phyloP scores from a whole-genome alignment of 257 asterid species.

The Paraleonurus japonicus region DNA sequence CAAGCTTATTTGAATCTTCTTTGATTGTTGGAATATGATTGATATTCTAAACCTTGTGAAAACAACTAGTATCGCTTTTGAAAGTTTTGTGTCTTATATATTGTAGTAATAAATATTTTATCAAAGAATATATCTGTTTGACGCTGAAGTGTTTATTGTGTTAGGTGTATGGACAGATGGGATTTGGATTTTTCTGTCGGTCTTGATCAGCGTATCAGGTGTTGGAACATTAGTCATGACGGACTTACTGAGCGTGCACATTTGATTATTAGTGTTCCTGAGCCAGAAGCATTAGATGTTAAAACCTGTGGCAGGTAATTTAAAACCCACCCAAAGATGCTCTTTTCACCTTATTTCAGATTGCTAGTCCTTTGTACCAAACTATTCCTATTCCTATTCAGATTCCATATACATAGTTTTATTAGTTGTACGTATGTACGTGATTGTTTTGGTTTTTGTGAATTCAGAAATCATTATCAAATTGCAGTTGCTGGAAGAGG shows the following conservation, averaged over 20 bases:
- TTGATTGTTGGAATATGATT: background rate
- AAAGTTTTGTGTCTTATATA: background rate
- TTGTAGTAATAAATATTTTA: background rate
- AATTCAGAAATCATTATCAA: slow-evolving; percentile 69
- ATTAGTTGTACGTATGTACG: background rate
- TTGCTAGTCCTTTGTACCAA: background rate
- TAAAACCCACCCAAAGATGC: too few species aligned
- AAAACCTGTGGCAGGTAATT: slow-evolving; percentile 55
- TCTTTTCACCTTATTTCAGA: background rate
- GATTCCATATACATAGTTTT: background rate
- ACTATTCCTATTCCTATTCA: background rate
- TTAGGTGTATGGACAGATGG: slow-evolving; percentile 95
- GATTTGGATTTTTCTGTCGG: slow-evolving; percentile 82
- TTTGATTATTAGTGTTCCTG: slow-evolving; percentile 78
- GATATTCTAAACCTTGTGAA: background rate
- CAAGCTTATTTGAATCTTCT: too few species aligned
- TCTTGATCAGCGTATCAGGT: slow-evolving; percentile 90
- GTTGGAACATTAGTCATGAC: slow-evolving; percentile 62
- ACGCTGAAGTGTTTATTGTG: background rate
- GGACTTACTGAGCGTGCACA: slow-evolving; percentile 58
- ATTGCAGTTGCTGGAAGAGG: slow-evolving; percentile 96
- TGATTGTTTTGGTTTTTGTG: slow-evolving; percentile 1
- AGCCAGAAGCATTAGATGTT: slow-evolving; percentile 94
- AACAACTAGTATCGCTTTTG: background rate
- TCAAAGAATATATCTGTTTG: background rate